phyloP scores from a whole-genome alignment of 2,329 filamentous ascomycete species.

The Cercospora sesami region DNA sequence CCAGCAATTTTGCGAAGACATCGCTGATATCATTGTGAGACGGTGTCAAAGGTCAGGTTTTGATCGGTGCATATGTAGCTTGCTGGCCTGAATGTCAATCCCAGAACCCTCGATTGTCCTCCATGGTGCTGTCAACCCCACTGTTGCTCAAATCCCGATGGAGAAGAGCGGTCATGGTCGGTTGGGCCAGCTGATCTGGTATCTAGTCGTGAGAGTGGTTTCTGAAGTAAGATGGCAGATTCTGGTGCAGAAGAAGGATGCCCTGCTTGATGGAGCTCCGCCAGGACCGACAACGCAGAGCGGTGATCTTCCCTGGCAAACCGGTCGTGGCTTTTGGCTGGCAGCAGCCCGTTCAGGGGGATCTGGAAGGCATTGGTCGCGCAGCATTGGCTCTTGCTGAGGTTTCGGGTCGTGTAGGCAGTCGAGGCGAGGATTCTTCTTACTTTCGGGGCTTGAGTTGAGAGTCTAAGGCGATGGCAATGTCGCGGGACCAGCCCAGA shows the following conservation, averaged over 20 bases:
- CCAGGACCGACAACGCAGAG: background rate
- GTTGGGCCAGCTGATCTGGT: background rate
- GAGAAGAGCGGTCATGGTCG: background rate
- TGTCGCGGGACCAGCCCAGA: background rate
- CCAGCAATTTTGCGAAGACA: background rate
- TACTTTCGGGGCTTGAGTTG: background rate
- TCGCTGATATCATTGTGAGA: background rate
- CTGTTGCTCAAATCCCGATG: background rate
- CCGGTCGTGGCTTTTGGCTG: background rate
- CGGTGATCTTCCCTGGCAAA: background rate
- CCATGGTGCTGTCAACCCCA: background rate
- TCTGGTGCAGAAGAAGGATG: background rate
- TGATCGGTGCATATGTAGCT: background rate
- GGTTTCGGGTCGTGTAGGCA: background rate
- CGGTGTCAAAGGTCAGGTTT: background rate
- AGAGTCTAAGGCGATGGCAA: background rate
- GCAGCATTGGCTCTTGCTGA: background rate
- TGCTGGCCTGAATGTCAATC: background rate
- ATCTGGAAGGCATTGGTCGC: background rate
- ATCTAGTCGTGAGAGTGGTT: background rate
- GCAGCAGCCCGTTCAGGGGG: background rate
- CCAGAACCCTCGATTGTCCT: background rate
- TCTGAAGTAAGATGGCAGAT: background rate
- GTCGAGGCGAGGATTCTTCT: background rate
- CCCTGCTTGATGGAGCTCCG: background rate